Evolutionary conservation across 352 stramenopile genomes (phyloP), one percentile per base, ranked within the genome.

Genomic region (Pythium plurisporium): DNA sequence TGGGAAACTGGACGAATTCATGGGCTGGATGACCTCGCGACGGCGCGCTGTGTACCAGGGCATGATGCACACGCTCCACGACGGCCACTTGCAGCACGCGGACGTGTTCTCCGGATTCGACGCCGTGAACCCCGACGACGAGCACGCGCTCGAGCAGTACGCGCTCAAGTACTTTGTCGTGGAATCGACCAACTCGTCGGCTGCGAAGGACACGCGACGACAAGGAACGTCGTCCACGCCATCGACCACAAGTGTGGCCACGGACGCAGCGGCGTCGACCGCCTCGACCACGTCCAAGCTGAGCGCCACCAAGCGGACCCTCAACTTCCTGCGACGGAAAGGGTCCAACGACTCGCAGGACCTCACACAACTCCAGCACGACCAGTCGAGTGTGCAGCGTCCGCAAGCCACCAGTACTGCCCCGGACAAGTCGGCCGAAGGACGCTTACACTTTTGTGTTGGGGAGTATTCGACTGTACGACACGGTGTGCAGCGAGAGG

Each of bases 81-180:
- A 89, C 38, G 76, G 78, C 30, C 65, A 76, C 27, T 52, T 89
- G 23, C 72, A 82, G 58, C 55, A 86, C 36, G 67, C 71, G 9
- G 79, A 89, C 60, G 70, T 89, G 34, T 87, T 89, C 51, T 73
- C 79, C 20, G 70, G 70, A 20, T 89, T 86, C 47, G 74, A 73
- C 9, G 55, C 49, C 19, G 59, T 53, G 22, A 56, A 60, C 43
- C 50, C 33, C n/a, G 44, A 49, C 34, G 19, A 43, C 31, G 30
- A 33, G 29, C 29, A 19, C 7, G 26, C 5, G n/a, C 38, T 59
- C 10, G 67, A 75, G 49, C 75, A 84, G 43, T 83, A 69, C 52
- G 67, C 72, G 4, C 63, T 89, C 55, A 86, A 86, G 47, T 86
- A 89, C 60, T 52, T 66, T 11, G 40, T 66, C 26, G 44, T 66